Evolutionary conservation across 164 flowering plant genomes (phyloP).

Genomic region (Nelumbo lutea): DNA sequence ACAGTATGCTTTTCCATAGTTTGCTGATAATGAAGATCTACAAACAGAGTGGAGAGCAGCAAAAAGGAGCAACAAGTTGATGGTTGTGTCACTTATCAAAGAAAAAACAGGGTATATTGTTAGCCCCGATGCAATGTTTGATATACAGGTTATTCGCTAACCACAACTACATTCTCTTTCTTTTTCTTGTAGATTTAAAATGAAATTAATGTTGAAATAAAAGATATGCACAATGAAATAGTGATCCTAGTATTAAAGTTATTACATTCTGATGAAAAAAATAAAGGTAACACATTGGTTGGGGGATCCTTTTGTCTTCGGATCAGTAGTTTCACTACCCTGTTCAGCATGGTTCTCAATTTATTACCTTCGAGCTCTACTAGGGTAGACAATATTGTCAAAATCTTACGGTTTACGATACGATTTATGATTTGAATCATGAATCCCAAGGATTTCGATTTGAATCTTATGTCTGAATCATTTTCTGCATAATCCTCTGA

Average conservation of each 20-base stretch:
- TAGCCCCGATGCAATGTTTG: conserved; percentile 92
- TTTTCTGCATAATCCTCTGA: too few relatives aligned
- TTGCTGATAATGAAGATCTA: conserved; percentile 82
- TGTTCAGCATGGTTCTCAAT: too few relatives aligned
- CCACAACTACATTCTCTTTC: not conserved
- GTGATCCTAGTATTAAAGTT: too few relatives aligned
- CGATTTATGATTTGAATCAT: too few relatives aligned
- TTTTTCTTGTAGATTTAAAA: not conserved
- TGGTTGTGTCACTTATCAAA: conserved; percentile 63
- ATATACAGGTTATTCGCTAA: conserved; percentile 60
- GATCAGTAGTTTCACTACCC: too few relatives aligned
- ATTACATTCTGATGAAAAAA: not conserved
- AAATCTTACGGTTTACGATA: too few relatives aligned
- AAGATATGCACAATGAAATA: not conserved
- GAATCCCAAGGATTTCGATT: too few relatives aligned
- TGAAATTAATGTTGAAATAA: not conserved
- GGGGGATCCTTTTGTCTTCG: too few relatives aligned
- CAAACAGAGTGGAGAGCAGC: conserved; percentile 79
- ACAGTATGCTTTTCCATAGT: conserved; percentile 31
- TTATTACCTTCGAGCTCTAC: too few relatives aligned
- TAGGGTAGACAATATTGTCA: too few relatives aligned
- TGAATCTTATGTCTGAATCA: too few relatives aligned
- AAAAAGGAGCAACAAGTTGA: conserved; percentile 70
- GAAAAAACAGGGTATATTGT: conserved; percentile 84
- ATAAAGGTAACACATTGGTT: too few relatives aligned